Evolutionary conservation across 352 stramenopile species (phyloP).

Genomic region (Globisporangium irregulare): DNA sequence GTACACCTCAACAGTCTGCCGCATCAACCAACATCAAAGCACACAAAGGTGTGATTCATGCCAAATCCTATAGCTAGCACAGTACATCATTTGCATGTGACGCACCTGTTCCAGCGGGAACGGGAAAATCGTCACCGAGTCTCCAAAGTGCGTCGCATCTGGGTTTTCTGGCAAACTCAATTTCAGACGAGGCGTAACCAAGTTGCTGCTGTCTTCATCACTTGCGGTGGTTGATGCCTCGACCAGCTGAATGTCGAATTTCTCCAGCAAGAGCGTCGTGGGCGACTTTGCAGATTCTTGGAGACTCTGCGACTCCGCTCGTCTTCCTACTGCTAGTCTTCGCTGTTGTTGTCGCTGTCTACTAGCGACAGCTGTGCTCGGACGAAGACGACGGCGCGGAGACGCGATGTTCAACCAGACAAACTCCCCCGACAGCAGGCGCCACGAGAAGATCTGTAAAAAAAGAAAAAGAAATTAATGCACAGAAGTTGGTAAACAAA

Average conservation of each 20-base stretch:
- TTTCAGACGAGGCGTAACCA: constrained; percentile 30
- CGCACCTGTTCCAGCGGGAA: constrained; percentile 65
- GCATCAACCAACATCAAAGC: background rate
- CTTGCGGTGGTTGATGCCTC: constrained; percentile 11
- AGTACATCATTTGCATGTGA: background rate
- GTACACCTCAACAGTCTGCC: constrained; percentile 59
- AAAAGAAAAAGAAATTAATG: background rate
- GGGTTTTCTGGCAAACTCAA: constrained; percentile 37
- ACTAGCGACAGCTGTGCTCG: background rate
- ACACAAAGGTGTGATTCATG: background rate
- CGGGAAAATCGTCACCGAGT: constrained; percentile 40
- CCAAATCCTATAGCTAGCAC: background rate
- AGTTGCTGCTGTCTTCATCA: background rate
- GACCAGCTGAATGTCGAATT: constrained; percentile 39
- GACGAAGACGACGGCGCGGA: constrained; percentile 10
- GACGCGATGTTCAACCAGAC: constrained; percentile 29
- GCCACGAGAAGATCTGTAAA: constrained; percentile 50
- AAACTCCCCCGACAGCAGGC: constrained; percentile 38
- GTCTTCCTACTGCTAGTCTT: background rate
- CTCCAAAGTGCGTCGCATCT: constrained; percentile 46
- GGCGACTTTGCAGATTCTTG: constrained; percentile 17
- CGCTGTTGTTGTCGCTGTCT: constrained; percentile 11
- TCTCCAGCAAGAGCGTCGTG: constrained; percentile 33
- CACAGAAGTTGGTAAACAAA: background rate
- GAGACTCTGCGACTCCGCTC: background rate